These are phyloP conservation scores for Haplographium delicatum DNA, from an alignment of 495 filamentous ascomycete species.

Conservation along the genomic window DNA sequence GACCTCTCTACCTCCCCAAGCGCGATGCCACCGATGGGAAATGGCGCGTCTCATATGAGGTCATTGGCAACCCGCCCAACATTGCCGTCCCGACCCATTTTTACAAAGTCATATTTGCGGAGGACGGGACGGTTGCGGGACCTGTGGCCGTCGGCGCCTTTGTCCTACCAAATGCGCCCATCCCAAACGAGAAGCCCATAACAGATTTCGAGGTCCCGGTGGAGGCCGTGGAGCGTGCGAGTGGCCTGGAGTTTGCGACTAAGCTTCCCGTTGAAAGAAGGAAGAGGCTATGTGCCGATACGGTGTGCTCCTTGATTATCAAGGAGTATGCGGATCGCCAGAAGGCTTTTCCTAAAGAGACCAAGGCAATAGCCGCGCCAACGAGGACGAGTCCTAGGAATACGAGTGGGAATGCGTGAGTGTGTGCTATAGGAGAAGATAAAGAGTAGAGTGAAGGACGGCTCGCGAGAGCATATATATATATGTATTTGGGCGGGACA, in stretches of 20 bases:
- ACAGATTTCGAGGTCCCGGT: slow-evolving; percentile 90
- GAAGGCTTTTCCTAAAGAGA: slow-evolving; percentile 46
- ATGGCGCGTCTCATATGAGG: slow-evolving; percentile 92
- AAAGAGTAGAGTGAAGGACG: slow-evolving; percentile 2
- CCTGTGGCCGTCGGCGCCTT: slow-evolving; percentile 90
- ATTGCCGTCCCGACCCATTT: slow-evolving; percentile 97
- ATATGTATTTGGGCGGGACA: not conserved
- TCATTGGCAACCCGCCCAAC: slow-evolving; percentile 92
- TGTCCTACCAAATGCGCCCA: slow-evolving; percentile 89
- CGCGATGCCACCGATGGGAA: slow-evolving; percentile 75
- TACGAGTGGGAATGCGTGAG: slow-evolving; percentile 2
- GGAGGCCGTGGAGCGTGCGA: slow-evolving; percentile 86
- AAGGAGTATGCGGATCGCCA: slow-evolving; percentile 68
- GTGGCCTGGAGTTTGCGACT: slow-evolving; percentile 82
- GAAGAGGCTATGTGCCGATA: slow-evolving; percentile 80
- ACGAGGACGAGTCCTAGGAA: slow-evolving; percentile 25
- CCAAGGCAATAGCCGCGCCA: not conserved
- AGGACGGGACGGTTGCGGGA: slow-evolving; percentile 67
- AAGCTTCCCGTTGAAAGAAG: slow-evolving; percentile 67
- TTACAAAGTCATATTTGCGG: slow-evolving; percentile 96
- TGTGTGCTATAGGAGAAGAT: not conserved
- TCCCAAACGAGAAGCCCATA: slow-evolving; percentile 78
- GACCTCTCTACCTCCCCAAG: slow-evolving; percentile 85
- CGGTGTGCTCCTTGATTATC: slow-evolving; percentile 72
- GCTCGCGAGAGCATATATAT: slow-evolving; percentile 1